phyloP scores from a whole-genome alignment of 345 rosid genomes.

The Pseudoturritis turrita region DNA sequence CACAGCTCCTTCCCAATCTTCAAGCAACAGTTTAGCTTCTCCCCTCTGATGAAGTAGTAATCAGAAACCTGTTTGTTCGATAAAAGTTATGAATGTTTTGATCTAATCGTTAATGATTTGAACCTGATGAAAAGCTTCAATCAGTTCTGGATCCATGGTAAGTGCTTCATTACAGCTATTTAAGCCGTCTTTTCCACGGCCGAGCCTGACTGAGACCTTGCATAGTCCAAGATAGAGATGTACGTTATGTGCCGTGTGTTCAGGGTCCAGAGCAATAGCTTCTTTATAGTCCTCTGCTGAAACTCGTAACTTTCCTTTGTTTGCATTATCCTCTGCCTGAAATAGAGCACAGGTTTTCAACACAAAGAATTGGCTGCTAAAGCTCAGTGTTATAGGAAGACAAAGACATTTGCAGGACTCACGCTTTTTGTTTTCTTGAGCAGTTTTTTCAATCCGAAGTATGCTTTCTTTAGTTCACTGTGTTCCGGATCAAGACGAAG shows the following conservation, averaged over 20 bases:
- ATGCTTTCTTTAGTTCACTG: conserved; percentile 85
- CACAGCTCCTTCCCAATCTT: conserved; percentile 99
- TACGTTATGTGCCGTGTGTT: conserved; percentile 78
- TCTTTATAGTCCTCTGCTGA: conserved; percentile 88
- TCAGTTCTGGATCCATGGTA: conserved; percentile 70
- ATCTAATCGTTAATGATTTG: conserved; percentile 2
- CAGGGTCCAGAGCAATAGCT: conserved; percentile 84
- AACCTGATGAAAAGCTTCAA: conserved; percentile 92
- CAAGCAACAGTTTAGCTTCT: conserved; percentile 87
- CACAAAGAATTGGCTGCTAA: background rate
- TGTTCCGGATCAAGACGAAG: conserved; percentile 99
- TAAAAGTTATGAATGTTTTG: background rate
- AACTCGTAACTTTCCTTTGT: conserved; percentile 81
- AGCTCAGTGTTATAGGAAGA: background rate
- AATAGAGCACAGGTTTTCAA: background rate
- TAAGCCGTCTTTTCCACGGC: conserved; percentile 91
- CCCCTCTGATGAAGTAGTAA: conserved; percentile 55
- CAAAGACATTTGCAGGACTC: conserved; percentile 26
- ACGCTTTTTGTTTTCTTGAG: conserved; percentile 95
- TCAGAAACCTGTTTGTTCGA: conserved; percentile 1
- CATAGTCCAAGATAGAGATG: conserved; percentile 95
- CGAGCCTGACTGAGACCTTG: conserved; percentile 86
- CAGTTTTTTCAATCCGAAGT: conserved; percentile 88
- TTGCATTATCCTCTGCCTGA: conserved; percentile 93
- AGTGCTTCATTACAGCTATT: conserved; percentile 80